Evolutionary conservation across 2,329 filamentous ascomycete species (phyloP).

Genomic region (Pseudopyricularia cyperi): DNA sequence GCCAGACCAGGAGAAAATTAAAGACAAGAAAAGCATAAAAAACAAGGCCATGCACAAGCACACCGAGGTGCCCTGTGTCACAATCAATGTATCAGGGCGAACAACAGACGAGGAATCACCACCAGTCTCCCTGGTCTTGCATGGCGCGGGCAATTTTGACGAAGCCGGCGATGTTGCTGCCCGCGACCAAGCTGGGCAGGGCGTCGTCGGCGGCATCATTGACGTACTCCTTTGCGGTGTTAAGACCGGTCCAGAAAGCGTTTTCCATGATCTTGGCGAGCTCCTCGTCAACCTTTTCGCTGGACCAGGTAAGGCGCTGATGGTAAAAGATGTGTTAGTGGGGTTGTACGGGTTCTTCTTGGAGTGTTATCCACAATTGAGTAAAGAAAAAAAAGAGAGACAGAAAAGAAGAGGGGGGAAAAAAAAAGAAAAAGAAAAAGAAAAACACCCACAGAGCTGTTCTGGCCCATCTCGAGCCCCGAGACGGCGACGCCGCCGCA

Average conservation of each 20-base stretch:
- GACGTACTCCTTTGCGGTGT: slow-evolving; percentile 84
- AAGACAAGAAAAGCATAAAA: background rate
- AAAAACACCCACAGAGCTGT: slow-evolving; percentile 41
- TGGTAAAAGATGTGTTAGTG: background rate
- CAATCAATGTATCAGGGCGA: no score
- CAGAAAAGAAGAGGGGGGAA: no score
- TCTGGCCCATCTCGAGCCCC: slow-evolving; percentile 98
- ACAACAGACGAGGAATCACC: slow-evolving; percentile 16
- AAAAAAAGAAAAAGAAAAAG: background rate
- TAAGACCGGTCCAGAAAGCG: slow-evolving; percentile 79
- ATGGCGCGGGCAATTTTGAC: slow-evolving; percentile 91
- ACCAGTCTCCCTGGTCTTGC: slow-evolving; percentile 97
- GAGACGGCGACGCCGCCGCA: slow-evolving; percentile 95
- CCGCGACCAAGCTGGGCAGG: slow-evolving; percentile 80
- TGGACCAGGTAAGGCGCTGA: slow-evolving; percentile 69
- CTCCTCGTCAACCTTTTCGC: slow-evolving; percentile 80
- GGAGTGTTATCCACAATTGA: background rate
- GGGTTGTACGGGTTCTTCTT: background rate
- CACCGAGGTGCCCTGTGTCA: slow-evolving; percentile 1
- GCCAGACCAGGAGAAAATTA: no score
- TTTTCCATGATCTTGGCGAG: slow-evolving; percentile 92
- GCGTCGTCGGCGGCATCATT: slow-evolving; percentile 58
- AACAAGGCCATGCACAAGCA: background rate
- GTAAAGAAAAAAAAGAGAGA: background rate
- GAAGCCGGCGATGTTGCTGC: slow-evolving; percentile 95